Evolutionary conservation across 305 asterid genomes (phyloP), one percentile per base, ranked within the genome.

Genomic region (Fraxinus xanthoxyloides): DNA sequence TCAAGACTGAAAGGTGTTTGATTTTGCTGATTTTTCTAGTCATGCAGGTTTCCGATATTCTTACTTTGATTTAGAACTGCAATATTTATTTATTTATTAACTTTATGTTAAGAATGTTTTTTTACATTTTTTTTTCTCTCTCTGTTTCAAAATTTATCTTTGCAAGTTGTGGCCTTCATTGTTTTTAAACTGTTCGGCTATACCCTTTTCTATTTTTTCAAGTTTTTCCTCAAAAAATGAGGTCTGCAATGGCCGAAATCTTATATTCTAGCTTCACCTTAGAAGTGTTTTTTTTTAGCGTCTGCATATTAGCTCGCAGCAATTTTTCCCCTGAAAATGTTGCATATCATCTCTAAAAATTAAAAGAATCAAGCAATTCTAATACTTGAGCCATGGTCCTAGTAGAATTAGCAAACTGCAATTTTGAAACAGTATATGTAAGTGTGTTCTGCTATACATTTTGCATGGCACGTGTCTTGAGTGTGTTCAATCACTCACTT

Each of bases 1-100:
- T 54, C 3, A 13, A 23, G 19, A 43, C 69, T 10, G 35, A 24
- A 30, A 75, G 3, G 23, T 59, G 35, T 76, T 85, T 34, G 13
- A 48, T 13, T 86, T 67, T 81, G 21, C 43, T 76, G 35, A 21
- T 63, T 75, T 43, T 75, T 63, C 7, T 67, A 13, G 43, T 24
- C 54, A 69, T 78, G 61, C 65, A 28, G 7, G n/a, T 65, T 31
- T 1, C 9, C 30, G 7, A 26, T 26, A 65, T 26, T 10, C 73
- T 65, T 28, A 65, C 17, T 65, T 12, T 12, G 73, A 65, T 13
- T 65, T 67, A 13, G 19, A 12, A 19, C 80, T 78, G 8, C 40
- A 69, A 77, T 30, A 30, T 30, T 30, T 30, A 30, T 30, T 30
- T 30, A 30, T 30, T 30, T 30, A 28, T 28, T 28, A 28, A 28